Base-by-base conservation (phyloP, 768 basidiomycete species). In the Russula lepida region DNA sequence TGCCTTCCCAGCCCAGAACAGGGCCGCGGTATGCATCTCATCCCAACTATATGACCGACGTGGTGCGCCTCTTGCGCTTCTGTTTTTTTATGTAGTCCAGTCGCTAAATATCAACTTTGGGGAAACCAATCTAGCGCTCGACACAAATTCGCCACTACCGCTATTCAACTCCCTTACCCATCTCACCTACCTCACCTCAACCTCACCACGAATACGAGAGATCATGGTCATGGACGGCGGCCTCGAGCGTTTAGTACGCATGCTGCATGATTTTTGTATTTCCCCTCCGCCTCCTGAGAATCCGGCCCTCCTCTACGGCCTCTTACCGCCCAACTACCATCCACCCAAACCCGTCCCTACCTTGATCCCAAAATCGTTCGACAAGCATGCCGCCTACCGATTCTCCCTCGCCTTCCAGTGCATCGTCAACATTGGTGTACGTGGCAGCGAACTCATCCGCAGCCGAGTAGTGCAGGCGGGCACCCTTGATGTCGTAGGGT, bases 181-280 rank as follows among this genome's bases (percentile, higher is more conserved):
- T 76, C 87, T 98, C 58, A 89, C 90, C 53, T 95, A 97, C 75
- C 88, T 99, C 65, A 98, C 95, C 8, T 93, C 92, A 1, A 98
- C 97, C 6, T 97, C 95, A 0, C 95, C 97, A 2, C 85, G 94
- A 57, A 98, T 99, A 75, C 87, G 95, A 60, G 97, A 99, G 75
- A 98, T 97, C 68, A 90, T 99, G 83, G 95, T 94, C 30, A 86
- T 89, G 81, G 95, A 98, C 69, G 97, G 97, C 50, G 97, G 97
- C 1, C 84, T 99, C 19, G 97, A 99, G 71, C 87, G 95, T 15
- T 86, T 99, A 32, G 89, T 98, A 15, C 84, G 89, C 59, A 92
- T 99, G 64, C 79, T 95, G 11, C 89, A 89, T 68, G 90, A 94
- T 64, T 92, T 91, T 68, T 93, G 92, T 72, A 74, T 91, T 25